phyloP scores from a whole-genome alignment of 2,329 filamentous ascomycete genomes.

The Neonectria punicea region DNA sequence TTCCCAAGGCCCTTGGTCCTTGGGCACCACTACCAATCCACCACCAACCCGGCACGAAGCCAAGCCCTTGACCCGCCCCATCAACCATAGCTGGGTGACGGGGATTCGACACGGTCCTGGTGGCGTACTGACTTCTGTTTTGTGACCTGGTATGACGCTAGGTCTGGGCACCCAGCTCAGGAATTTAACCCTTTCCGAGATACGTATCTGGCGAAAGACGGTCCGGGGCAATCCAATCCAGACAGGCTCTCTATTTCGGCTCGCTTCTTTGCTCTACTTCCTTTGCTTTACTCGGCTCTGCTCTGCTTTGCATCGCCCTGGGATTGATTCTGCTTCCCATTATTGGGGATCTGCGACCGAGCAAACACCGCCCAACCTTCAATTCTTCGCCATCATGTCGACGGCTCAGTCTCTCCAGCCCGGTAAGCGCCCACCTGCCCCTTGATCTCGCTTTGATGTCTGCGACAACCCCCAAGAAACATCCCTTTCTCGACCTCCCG shows the following conservation, averaged over 20 bases:
- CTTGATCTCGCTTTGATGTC: conserved; percentile 45
- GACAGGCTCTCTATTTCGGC: conserved; percentile 19
- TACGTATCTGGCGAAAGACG: conserved; percentile 35
- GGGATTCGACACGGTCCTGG: conserved; percentile 35
- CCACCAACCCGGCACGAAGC: conserved; percentile 30
- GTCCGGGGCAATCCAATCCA: conserved; percentile 29
- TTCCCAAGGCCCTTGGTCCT: conserved; percentile 34
- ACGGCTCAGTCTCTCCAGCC: conserved; percentile 40
- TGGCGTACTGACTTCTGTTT: conserved; percentile 38
- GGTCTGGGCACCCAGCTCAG: conserved; percentile 42
- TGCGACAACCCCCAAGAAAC: conserved; percentile 37
- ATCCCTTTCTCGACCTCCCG: conserved; percentile 33
- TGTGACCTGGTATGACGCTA: conserved; percentile 45
- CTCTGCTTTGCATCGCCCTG: conserved; percentile 29
- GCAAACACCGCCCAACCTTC: conserved; percentile 39
- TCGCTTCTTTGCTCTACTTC: conserved; percentile 27
- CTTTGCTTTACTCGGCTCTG: conserved; percentile 33
- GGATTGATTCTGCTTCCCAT: conserved; percentile 11
- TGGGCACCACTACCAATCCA: conserved; percentile 33
- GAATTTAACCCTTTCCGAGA: conserved; percentile 46
- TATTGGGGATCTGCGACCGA: conserved; percentile 39
- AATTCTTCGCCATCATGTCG: conserved; percentile 43
- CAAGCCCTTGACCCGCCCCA: conserved; percentile 39
- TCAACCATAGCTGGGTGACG: conserved; percentile 30
- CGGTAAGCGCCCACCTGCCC: conserved; percentile 42